Evolutionary conservation across 805 yeast genomes (phyloP), one percentile per base, ranked within the genome.

Genomic region (Teunomyces panamensis): DNA sequence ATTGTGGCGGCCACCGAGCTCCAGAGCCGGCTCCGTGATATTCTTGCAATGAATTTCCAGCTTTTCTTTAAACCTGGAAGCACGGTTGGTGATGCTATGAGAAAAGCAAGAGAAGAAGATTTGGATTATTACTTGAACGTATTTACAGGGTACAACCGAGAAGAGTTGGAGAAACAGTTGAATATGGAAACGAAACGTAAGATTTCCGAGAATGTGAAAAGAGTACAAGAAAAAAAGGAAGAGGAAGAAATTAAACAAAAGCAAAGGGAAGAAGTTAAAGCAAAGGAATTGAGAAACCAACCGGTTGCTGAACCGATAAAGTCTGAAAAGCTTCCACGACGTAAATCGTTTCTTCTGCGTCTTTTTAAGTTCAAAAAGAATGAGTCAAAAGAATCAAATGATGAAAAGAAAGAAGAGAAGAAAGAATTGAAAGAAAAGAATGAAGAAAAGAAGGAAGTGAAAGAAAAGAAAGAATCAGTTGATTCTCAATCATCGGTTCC

Each of bases 61-160:
- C 45, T 51, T 10, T 44, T 65, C 33, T 59, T 64, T 51, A 62
- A 56, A 30, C 52, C 71, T 6, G 51, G 45, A 47, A 56, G 57
- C 35, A 45, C 46, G 8, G 45, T 64, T 0, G 62, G 66, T 3
- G 49, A 60, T 42, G 26, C 54, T n/a, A 44, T 65, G 51, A 49
- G 57, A 37, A 44, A 51, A 17, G 50, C 64, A 7, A 57, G 56
- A 46, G 48, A 51, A 4, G 39, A 45, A 8, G 63, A 57, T 28
- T 43, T 59, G 42, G 46, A 51, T n/a, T 54, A 49, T 33, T 55
- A 49, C 41, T 30, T 53, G 9, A 39, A 49, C 5, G 44, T 43
- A 2, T 48, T 50, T 27, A 46, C 51, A 3, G 13, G 42, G 3
- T 42, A 43, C 27, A 39, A 27, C 34, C 45, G 42, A 13, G 47